A percentile compares a stretch with the other conserved stretches of the same genome.
These are phyloP conservation scores for Hibiscus mutabilis DNA, from an alignment of 345 rosid genomes.

Conservation along the genomic window DNA sequence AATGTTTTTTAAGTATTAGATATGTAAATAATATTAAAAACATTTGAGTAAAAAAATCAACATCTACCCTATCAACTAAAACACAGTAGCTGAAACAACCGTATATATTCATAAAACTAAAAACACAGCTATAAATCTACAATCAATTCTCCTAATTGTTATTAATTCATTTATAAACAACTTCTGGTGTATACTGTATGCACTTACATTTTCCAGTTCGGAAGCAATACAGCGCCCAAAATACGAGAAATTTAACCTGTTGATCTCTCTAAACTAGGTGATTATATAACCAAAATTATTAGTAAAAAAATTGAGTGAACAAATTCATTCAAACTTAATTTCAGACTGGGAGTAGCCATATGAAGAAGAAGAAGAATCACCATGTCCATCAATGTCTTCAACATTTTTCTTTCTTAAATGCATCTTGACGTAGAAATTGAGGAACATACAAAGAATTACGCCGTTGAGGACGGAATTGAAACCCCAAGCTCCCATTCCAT, in stretches of 20 bases:
- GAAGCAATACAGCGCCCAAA: background rate
- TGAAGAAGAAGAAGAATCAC: slow-evolving; percentile 8
- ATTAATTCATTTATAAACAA: background rate
- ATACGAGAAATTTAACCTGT: background rate
- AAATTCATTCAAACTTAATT: slow-evolving; percentile 4
- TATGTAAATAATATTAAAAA: too few species aligned
- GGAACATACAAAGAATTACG: slow-evolving; percentile 45
- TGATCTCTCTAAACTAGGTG: background rate
- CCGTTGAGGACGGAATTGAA: slow-evolving; percentile 72
- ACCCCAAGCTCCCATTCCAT: slow-evolving; percentile 86
- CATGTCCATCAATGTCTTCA: background rate
- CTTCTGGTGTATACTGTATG: background rate
- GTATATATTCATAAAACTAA: background rate
- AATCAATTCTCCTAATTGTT: background rate
- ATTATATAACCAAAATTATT: background rate
- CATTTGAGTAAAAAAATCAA: too few species aligned
- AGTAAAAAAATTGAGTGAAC: background rate
- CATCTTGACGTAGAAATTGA: slow-evolving; percentile 57
- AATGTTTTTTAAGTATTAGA: too few species aligned
- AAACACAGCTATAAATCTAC: background rate
- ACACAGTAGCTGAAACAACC: background rate
- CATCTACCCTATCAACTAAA: background rate
- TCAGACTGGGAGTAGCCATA: background rate
- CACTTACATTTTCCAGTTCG: background rate
- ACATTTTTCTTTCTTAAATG: slow-evolving; percentile 16